Conservation (phyloP, 2,329 filamentous ascomycete genomes). For the Hypoxylon sp. region DNA sequence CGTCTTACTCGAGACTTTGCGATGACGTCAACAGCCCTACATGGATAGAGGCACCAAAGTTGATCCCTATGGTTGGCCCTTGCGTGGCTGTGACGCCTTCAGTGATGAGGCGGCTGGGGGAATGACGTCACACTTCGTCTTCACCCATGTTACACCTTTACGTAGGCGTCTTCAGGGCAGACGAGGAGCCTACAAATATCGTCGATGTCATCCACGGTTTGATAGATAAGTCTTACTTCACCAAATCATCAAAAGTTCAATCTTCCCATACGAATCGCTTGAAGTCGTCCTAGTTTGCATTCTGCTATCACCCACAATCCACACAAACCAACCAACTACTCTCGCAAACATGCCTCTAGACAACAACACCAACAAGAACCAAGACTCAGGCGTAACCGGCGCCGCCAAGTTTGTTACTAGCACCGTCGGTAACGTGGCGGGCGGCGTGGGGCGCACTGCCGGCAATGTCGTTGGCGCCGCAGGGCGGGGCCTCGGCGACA, state of each 20-base stretch:
- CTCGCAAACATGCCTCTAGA: slow-evolving; percentile 50
- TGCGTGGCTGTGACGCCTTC: slow-evolving; percentile 27
- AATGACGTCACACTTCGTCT: slow-evolving; percentile 37
- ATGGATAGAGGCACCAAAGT: slow-evolving; percentile 4
- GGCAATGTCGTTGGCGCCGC: slow-evolving; percentile 59
- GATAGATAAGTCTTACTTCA: not conserved
- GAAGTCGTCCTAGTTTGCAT: not conserved
- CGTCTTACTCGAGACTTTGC: not conserved
- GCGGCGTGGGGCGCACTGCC: slow-evolving; percentile 52
- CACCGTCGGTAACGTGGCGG: slow-evolving; percentile 52
- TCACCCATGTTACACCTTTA: slow-evolving; percentile 13
- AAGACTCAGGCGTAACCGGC: slow-evolving; percentile 53
- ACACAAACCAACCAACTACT: not conserved
- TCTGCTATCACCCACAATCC: not conserved
- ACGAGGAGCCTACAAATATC: slow-evolving; percentile 24
- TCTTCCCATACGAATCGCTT: not conserved
- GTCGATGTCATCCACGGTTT: not conserved
- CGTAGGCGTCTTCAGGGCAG: slow-evolving; percentile 10
- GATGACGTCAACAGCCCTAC: slow-evolving; percentile 28
- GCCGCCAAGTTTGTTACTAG: slow-evolving; percentile 56
- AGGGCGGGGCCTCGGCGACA: slow-evolving; percentile 62
- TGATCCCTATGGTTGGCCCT: slow-evolving; percentile 20
- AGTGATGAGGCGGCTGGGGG: slow-evolving; percentile 18
- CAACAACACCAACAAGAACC: slow-evolving; percentile 40
- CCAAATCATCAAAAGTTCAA: not conserved